These are phyloP conservation scores for Polyporus tsugae DNA, from an alignment of 1,284 basidiomycete genomes.

Conservation along the genomic window DNA sequence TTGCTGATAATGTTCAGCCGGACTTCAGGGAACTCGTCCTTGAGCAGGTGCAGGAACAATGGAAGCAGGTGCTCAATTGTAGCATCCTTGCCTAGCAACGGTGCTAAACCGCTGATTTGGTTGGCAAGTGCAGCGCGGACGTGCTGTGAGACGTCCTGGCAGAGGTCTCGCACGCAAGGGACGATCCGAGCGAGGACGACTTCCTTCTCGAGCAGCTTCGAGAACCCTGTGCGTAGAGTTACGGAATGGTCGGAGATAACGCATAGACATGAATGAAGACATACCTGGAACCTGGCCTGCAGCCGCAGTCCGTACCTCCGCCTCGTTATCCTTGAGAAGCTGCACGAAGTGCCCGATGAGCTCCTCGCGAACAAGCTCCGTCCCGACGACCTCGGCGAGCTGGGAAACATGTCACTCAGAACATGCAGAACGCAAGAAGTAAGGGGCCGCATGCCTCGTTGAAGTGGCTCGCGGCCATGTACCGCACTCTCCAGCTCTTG, in stretches of 20 bases:
- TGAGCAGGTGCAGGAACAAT: slow-evolving; percentile 94
- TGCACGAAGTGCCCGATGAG: slow-evolving; percentile 94
- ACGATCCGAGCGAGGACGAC: slow-evolving; percentile 93
- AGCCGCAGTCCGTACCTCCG: slow-evolving; percentile 97
- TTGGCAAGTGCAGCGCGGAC: slow-evolving; percentile 97
- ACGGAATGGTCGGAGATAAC: slow-evolving; percentile 9
- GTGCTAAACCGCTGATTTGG: slow-evolving; percentile 98
- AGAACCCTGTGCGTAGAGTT: slow-evolving; percentile 78
- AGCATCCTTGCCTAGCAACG: slow-evolving; percentile 92
- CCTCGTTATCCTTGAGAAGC: slow-evolving; percentile 97
- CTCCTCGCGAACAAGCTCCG: slow-evolving; percentile 94
- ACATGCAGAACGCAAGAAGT: slow-evolving; percentile 1
- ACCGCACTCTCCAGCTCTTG: slow-evolving; percentile 99
- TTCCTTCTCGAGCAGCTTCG: slow-evolving; percentile 93
- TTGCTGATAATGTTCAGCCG: slow-evolving; percentile 99
- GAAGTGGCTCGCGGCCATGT: slow-evolving; percentile 99
- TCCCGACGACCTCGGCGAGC: slow-evolving; percentile 93
- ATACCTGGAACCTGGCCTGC: slow-evolving; percentile 96
- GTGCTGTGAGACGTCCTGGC: slow-evolving; percentile 95
- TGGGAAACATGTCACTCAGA: slow-evolving; percentile 41
- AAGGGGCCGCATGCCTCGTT: slow-evolving; percentile 74
- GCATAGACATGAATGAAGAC: slow-evolving; percentile 29
- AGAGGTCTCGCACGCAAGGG: slow-evolving; percentile 96
- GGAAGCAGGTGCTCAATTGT: slow-evolving; percentile 98
- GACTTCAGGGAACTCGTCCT: slow-evolving; percentile 99